Evolutionary conservation across 768 basidiomycete genomes (phyloP), one percentile per base, ranked within the genome.

Genomic region (Collybia sordida): DNA sequence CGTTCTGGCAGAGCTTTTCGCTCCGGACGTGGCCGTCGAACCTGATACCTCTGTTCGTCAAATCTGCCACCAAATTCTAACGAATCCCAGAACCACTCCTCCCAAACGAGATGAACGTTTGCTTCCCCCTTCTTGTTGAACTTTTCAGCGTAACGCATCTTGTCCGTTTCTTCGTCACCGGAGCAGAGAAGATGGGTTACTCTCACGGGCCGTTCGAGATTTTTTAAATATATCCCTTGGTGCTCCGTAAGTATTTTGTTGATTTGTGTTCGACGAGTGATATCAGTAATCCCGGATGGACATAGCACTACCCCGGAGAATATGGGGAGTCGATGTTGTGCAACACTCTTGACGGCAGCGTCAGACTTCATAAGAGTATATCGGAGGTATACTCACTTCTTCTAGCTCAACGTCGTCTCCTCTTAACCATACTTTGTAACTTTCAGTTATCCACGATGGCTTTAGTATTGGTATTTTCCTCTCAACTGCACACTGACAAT

Each of bases 51-150:
- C 6, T 65, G 72, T 61, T 89, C 87, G 24, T 85, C 80, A 50
- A 86, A 86, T 49, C 83, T 70, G 25, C 86, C 91, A 51, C 83
- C 83, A 60, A 82, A 90, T 36, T 85, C 82, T 2, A 95, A 59
- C 22, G 81, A 95, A 60, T 97, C 94, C 92, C 92, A 95, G 49
- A 97, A 88, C 95, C 95, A 98, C 54, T 96, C 93, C 60, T 95
- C 93, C 89, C 94, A 96, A 1, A 97, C 82, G 2, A 95, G 71
- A 43, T 80, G 74, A 25, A 93, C 93, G 38, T 80, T 75, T 4
- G 85, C 86, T 64, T 91, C 90, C 27, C 83, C 80, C 18, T 75
- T 72, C 15, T 72, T 64, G 61, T 88, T 88, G 59, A 89, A 88
- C 60, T 86, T 87, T 49, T 83, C 77, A 0, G 90, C 90, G 58